phyloP scores from a whole-genome alignment of 129 eudicot genomes.

The Chrysanthemum seticuspe region DNA sequence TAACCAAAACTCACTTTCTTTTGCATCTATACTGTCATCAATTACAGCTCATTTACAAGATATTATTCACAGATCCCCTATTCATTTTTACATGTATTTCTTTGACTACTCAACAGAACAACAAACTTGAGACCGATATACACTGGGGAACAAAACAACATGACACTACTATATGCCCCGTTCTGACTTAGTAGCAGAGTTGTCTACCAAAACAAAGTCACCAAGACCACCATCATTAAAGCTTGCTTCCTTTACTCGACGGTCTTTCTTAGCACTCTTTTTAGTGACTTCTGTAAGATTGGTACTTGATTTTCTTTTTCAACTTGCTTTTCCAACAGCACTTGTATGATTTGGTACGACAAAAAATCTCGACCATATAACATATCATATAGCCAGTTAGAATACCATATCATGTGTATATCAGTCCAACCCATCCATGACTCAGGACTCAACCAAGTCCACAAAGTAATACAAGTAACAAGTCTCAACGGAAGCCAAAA shows the following conservation, averaged over 20 bases:
- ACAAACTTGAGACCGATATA: no score
- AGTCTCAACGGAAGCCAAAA: constrained; percentile 19
- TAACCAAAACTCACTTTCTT: no score
- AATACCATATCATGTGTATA: constrained; percentile 25
- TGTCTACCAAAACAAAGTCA: constrained; percentile 12
- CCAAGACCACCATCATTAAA: constrained; percentile 6
- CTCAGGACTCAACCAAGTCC: constrained; percentile 21
- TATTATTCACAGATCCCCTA: neutral
- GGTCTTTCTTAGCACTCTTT: neutral
- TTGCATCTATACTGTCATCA: neutral
- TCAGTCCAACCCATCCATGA: constrained; percentile 22
- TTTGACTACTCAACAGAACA: neutral
- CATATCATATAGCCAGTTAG: constrained; percentile 24
- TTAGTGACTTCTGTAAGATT: neutral
- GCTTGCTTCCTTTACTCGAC: constrained; percentile 9
- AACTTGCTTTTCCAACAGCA: no score
- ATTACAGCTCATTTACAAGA: constrained; percentile 14
- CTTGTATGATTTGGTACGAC: neutral
- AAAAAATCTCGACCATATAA: constrained; percentile 6
- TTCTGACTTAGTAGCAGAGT: constrained; percentile 7
- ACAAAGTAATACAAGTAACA: constrained; percentile 14
- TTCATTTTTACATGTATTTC: constrained; percentile 5
- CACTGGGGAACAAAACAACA: neutral
- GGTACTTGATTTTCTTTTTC: neutral
- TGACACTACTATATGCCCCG: neutral